phyloP scores from a whole-genome alignment of 2,329 filamentous ascomycete species.

The Aspergillus cejpii region DNA sequence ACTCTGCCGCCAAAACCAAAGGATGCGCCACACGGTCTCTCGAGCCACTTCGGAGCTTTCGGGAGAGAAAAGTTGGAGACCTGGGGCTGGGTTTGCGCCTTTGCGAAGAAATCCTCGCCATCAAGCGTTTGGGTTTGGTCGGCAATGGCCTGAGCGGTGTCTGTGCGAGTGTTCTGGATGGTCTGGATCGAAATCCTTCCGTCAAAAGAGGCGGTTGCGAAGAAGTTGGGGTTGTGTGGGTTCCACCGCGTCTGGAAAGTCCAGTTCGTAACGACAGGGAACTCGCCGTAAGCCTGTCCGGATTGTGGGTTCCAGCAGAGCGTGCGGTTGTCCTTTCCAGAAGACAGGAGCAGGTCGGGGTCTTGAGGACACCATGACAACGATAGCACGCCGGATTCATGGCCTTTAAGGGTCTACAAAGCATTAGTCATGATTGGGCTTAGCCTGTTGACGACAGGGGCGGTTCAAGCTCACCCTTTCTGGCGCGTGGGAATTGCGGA shows the following conservation, averaged over 20 bases:
- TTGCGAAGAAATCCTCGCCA: conserved; percentile 93
- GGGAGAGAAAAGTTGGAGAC: conserved; percentile 78
- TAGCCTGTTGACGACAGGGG: neutral
- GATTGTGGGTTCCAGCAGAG: conserved; percentile 95
- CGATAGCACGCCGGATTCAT: conserved; percentile 88
- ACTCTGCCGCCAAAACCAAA: conserved; percentile 96
- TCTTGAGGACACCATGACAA: conserved; percentile 95
- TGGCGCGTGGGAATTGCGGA: conserved; percentile 91
- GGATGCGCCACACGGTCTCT: conserved; percentile 74
- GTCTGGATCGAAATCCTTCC: conserved; percentile 93
- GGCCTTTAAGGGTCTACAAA: conserved; percentile 68
- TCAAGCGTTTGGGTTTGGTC: conserved; percentile 66
- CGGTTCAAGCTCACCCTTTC: conserved; percentile 49
- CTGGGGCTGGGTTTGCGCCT: conserved; percentile 85
- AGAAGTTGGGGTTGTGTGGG: conserved; percentile 82
- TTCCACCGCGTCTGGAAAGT: conserved; percentile 94
- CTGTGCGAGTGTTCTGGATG: conserved; percentile 83
- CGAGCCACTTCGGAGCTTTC: conserved; percentile 84
- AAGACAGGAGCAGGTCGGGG: conserved; percentile 79
- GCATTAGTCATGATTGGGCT: conserved; percentile 11
- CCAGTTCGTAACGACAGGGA: conserved; percentile 98
- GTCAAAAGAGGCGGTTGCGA: conserved; percentile 93
- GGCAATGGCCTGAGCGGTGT: conserved; percentile 54
- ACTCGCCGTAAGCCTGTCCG: conserved; percentile 79
- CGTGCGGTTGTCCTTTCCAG: conserved; percentile 92